Conservation (phyloP, 306 rosid genomes). For the Fragaria nilgerrensis region DNA sequence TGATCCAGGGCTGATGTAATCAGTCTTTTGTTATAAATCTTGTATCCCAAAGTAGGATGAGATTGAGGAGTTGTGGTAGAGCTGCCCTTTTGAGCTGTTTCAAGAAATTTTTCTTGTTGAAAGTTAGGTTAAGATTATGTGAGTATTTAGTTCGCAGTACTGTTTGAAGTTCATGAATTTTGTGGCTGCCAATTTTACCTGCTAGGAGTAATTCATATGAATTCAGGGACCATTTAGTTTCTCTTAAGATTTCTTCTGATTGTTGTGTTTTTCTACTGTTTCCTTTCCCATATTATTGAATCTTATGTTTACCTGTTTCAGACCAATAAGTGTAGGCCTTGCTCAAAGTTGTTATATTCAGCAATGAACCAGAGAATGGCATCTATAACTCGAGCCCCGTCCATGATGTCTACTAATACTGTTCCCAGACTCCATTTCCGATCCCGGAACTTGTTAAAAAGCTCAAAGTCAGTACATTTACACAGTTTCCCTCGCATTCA, state of each 20-base stretch:
- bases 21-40: not conserved
- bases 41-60: not conserved
- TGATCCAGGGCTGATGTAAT: not conserved
- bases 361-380: conserved; percentile 43
- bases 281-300: not conserved
- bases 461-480: conserved; percentile 34
- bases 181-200: not conserved
- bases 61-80: not conserved
- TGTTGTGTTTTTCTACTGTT: not conserved
- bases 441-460: conserved; percentile 33
- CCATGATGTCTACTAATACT: conserved; percentile 24
- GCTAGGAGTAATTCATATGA: conserved; percentile 1
- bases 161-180: not conserved
- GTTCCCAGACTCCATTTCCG: conserved; percentile 25
- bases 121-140: not conserved
- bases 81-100: not conserved
- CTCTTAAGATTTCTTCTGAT: not conserved
- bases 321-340: conserved; percentile 12
- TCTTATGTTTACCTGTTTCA: conserved; percentile 16
- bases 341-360: conserved; percentile 13
- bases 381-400: conserved; percentile 39
- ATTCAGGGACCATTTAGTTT: not conserved
- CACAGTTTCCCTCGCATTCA: conserved; percentile 27
- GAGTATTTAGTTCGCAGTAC: not conserved
- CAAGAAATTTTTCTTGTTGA: not conserved